Conservation (phyloP, 192 early-diverging fungal genomes). For the Kickxella alabastrina region DNA sequence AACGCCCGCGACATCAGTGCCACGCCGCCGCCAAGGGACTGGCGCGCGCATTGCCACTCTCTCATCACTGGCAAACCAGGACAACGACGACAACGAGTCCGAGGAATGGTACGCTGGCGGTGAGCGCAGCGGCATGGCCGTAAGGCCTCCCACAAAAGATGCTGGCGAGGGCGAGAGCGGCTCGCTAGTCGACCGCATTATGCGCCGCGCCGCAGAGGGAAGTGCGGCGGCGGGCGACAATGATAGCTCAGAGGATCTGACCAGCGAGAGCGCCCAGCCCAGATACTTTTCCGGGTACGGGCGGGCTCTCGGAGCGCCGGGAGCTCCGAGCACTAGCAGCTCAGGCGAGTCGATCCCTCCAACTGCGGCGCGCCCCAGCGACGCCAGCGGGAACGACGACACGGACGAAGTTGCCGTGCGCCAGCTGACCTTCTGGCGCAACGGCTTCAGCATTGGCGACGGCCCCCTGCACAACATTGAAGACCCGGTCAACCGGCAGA, state of each 20-base stretch:
- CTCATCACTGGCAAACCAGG: slow-evolving; percentile 22
- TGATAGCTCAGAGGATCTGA: not conserved
- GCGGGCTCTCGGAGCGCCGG: slow-evolving; percentile 14
- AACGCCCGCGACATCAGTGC: slow-evolving; percentile 24
- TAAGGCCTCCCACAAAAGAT: slow-evolving; percentile 19
- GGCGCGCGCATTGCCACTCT: slow-evolving; percentile 51
- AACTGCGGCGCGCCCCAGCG: slow-evolving; percentile 3
- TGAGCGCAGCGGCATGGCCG: slow-evolving; percentile 81
- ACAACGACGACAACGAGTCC: slow-evolving; percentile 12
- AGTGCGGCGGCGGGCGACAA: slow-evolving; percentile 7
- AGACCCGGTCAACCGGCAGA: slow-evolving; percentile 82
- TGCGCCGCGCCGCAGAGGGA: slow-evolving; percentile 38
- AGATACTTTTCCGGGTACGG: slow-evolving; percentile 34
- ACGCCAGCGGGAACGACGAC: not conserved
- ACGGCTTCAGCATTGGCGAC: slow-evolving; percentile 94
- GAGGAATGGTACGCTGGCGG: slow-evolving; percentile 84
- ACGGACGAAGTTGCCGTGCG: slow-evolving; percentile 46
- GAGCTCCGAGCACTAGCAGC: not conserved
- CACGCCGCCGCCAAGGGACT: slow-evolving; percentile 41
- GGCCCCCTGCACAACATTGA: slow-evolving; percentile 82
- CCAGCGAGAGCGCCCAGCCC: slow-evolving; percentile 4
- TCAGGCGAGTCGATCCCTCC: not conserved
- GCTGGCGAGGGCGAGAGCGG: slow-evolving; percentile 18
- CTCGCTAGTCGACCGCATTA: slow-evolving; percentile 42
- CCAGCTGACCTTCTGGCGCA: slow-evolving; percentile 89